phyloP scores from a whole-genome alignment of 2,329 filamentous ascomycete genomes.

The Chaetothyriales sp. region DNA sequence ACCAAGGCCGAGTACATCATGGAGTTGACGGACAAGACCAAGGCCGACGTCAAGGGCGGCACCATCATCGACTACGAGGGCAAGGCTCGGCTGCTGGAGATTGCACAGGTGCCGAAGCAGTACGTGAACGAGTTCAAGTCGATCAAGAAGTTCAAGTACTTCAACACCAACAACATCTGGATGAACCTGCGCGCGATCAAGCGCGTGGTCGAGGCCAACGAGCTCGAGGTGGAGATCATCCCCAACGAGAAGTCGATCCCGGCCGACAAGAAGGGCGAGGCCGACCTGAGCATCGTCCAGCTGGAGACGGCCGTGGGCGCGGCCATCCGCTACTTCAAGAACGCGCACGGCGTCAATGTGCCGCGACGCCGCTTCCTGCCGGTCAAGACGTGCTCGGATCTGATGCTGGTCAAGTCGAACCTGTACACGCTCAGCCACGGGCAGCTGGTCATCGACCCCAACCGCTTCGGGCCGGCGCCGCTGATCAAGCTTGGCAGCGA shows the following conservation, averaged over 20 bases:
- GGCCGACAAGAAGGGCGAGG: constrained; percentile 98
- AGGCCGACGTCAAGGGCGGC: constrained; percentile 99
- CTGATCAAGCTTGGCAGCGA: constrained; percentile 97
- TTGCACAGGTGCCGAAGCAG: constrained; percentile 98
- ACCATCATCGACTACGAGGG: constrained; percentile 99
- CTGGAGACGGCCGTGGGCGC: constrained; percentile 97
- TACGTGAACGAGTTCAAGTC: constrained; percentile 99
- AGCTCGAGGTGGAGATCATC: constrained; percentile 99
- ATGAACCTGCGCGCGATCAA: constrained; percentile 96
- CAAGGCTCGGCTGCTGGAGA: constrained; percentile 90
- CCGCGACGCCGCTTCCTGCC: constrained; percentile 95
- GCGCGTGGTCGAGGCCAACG: constrained; percentile 95
- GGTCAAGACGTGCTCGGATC: constrained; percentile 98
- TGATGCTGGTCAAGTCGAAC: constrained; percentile 99
- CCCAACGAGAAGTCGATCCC: constrained; percentile 98
- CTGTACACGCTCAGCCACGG: constrained; percentile 98
- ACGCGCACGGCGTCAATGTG: constrained; percentile 97
- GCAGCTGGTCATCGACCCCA: constrained; percentile 91
- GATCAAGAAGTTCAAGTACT: constrained; percentile 99
- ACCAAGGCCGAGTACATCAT: constrained; percentile 97
- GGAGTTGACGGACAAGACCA: constrained; percentile 99
- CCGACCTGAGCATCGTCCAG: constrained; percentile 92
- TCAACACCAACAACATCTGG: constrained; percentile 99
- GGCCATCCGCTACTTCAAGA: constrained; percentile 96
- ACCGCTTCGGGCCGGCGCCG: constrained; percentile 88